These are phyloP conservation scores for Cadophora gregata DNA, from an alignment of 2,329 filamentous ascomycete genomes.

Conservation along the genomic window DNA sequence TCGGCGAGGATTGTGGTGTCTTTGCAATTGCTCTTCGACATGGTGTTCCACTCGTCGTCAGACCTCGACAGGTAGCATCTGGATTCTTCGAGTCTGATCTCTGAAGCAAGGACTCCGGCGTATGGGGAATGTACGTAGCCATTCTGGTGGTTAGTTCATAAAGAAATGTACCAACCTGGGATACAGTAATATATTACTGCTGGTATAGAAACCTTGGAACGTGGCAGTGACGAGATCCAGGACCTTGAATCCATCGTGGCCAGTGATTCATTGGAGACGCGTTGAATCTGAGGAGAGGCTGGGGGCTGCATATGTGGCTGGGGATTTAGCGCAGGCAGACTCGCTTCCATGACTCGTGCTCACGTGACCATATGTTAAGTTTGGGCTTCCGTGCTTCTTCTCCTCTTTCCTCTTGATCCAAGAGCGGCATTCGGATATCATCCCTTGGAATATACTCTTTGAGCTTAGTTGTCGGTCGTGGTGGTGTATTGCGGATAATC, in stretches of 20 bases:
- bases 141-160: constrained; percentile 48
- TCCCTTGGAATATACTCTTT: no score
- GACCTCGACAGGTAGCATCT: constrained; percentile 82
- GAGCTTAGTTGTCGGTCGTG: no score
- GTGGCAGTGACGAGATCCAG: constrained; percentile 27
- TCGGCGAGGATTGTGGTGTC: constrained; percentile 39
- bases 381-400: background rate
- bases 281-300: constrained; percentile 5
- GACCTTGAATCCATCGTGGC: constrained; percentile 25
- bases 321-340: constrained; percentile 18
- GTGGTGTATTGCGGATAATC: no score
- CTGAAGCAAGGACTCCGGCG: constrained; percentile 79
- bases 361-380: background rate
- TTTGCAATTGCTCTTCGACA: constrained; percentile 76
- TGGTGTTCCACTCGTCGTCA: constrained; percentile 81
- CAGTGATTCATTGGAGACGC: constrained; percentile 29
- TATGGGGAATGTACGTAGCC: constrained; percentile 68
- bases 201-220: constrained; percentile 19
- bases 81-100: constrained; percentile 87
- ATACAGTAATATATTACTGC: constrained; percentile 19
- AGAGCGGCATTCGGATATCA: no score
- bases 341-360: background rate
- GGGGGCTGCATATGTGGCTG: constrained; percentile 14
- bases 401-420: no score
- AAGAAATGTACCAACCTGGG: constrained; percentile 33